Base-by-base conservation (phyloP, 805 yeast genomes). In the Schizosaccharomyces cryophilus region DNA sequence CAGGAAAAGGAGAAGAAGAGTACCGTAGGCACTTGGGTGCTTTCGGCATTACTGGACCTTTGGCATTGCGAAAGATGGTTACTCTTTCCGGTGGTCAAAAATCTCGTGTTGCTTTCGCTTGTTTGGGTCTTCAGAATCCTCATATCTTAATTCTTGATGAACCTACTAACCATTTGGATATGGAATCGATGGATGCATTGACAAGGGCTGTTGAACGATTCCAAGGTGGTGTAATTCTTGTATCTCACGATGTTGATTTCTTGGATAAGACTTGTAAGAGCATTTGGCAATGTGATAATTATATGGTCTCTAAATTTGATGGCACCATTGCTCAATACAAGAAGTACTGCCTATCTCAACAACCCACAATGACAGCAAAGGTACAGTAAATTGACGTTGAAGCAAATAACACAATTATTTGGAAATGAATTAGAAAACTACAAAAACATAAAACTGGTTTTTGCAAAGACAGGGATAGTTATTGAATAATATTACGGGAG, bases 101-200 rank as follows among this genome's bases (percentile, higher is more conserved):
- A 72, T 88, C 96, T 31, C 81, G 98, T 74, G 98, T 93, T 61
- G 97, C 97, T 0, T 93, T 93, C 74, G 97, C 98, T 7, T 90
- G 96, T 17, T 77, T 93, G 65, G 87, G 96, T 73, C 76, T 93
- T 67, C 79, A 79, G 64, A 84, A 85, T 64, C 98, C 98, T 21
- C 98, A 93, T 71, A 81, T 93, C 55, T 77, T 93, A 68, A 82
- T 93, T 68, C 75, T 93, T 66, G 98, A 93, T 77, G 98, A 93
- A 78, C 98, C 98, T 73, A 86, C 96, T 5, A 93, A 93, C 74
- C 98, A 93, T 74, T 81, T 93, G 78, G 98, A 93, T 84, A 90
- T 96, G 7, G 84, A 95, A 42, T 98, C 96, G 79, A 76, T 93
- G 68, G 98, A 93, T 71, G 98, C 98, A 0, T 78, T 93, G 63